Evolutionary conservation across 2,329 filamentous ascomycete species (phyloP).

Genomic region (Parafenestella ontariensis): DNA sequence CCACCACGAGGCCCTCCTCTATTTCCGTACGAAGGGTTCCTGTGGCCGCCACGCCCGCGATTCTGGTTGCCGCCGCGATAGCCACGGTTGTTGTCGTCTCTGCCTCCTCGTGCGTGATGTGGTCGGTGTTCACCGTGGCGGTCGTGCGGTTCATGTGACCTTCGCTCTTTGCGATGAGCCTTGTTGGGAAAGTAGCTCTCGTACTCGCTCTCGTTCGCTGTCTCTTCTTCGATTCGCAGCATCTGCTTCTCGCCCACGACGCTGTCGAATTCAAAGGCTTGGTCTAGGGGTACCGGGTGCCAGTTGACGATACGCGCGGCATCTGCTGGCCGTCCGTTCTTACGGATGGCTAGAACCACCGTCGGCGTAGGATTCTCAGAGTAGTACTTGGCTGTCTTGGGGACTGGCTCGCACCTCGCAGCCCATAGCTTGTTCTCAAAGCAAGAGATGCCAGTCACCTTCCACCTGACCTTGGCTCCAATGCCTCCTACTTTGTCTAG

Average conservation of each 20-base stretch:
- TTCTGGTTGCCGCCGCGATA: constrained; percentile 45
- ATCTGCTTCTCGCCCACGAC: constrained; percentile 86
- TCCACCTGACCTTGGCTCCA: constrained; percentile 82
- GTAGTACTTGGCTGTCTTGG: constrained; percentile 68
- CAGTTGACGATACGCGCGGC: constrained; percentile 83
- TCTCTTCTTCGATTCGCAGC: constrained; percentile 78
- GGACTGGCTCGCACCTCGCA: constrained; percentile 76
- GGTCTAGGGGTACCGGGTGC: constrained; percentile 75
- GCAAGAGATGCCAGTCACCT: constrained; percentile 76
- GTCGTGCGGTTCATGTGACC: constrained; percentile 53
- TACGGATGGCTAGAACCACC: constrained; percentile 81
- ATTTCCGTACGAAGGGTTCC: constrained; percentile 39
- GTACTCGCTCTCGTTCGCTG: constrained; percentile 65
- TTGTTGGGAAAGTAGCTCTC: constrained; percentile 69
- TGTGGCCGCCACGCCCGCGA: constrained; percentile 38
- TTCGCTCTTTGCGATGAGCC: constrained; percentile 51
- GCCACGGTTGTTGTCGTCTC: constrained; percentile 31
- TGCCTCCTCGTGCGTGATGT: constrained; percentile 30
- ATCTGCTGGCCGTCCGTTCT: constrained; percentile 78
- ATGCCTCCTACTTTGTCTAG: constrained; percentile 87
- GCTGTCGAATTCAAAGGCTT: constrained; percentile 79
- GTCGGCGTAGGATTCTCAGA: constrained; percentile 80
- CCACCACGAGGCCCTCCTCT: constrained; percentile 52
- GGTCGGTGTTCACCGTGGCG: constrained; percentile 41
- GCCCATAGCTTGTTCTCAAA: constrained; percentile 89